Conservation (phyloP, 805 yeast genomes). For the Candida nonsorbophila region DNA sequence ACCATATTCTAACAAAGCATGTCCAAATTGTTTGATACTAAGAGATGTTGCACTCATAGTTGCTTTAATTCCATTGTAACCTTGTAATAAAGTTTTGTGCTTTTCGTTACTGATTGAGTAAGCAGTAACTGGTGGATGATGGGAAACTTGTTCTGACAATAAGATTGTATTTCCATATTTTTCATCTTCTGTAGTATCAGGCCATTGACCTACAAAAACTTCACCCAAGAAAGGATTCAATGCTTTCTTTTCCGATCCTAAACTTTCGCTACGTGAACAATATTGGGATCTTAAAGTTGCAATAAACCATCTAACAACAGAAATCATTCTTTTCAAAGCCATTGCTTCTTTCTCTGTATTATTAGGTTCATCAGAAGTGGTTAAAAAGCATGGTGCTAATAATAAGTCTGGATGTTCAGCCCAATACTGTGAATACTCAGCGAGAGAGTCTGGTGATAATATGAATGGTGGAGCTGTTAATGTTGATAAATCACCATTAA, state of each 20-base stretch:
- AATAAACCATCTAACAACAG: slow-evolving; percentile 87
- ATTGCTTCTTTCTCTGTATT: slow-evolving; percentile 30
- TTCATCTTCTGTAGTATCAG: slow-evolving; percentile 38
- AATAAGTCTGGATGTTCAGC: slow-evolving; percentile 86
- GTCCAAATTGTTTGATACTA: slow-evolving; percentile 88
- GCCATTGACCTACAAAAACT: slow-evolving; percentile 87
- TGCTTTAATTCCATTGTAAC: slow-evolving; percentile 86
- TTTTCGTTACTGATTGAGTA: slow-evolving; percentile 74
- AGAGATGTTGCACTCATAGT: slow-evolving; percentile 74
- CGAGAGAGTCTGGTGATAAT: slow-evolving; percentile 80
- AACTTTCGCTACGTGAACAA: slow-evolving; percentile 82
- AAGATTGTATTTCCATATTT: slow-evolving; percentile 71
- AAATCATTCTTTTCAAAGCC: slow-evolving; percentile 63
- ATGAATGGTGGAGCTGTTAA: slow-evolving; percentile 98
- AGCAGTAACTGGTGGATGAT: slow-evolving; percentile 98
- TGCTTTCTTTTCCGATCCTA: slow-evolving; percentile 97
- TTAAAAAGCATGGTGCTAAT: slow-evolving; percentile 59
- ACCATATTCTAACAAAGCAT: slow-evolving; percentile 66
- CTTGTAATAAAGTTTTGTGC: slow-evolving; percentile 67
- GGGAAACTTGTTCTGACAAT: slow-evolving; percentile 89
- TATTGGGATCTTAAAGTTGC: slow-evolving; percentile 90
- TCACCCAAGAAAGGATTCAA: slow-evolving; percentile 96
- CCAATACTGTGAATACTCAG: slow-evolving; percentile 95
- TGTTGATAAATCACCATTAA: slow-evolving; percentile 89
- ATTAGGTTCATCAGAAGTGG: slow-evolving; percentile 32